Evolutionary conservation across 352 stramenopile species (phyloP).

Genomic region (Globisporangium heterothallicum): DNA sequence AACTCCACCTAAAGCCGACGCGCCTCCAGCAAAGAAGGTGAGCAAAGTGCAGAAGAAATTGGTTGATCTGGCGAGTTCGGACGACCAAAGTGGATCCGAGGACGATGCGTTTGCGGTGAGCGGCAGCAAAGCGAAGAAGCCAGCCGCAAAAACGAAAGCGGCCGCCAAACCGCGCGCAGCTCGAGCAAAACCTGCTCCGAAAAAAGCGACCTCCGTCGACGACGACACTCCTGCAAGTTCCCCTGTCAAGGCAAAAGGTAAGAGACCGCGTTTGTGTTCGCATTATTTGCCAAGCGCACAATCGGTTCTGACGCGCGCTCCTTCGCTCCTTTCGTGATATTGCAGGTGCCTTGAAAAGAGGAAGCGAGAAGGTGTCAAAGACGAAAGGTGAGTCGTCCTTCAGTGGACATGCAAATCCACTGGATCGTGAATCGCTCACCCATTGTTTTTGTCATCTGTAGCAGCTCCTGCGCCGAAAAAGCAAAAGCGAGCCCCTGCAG

Average conservation of each 20-base stretch:
- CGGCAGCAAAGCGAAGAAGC: slow-evolving; percentile 28
- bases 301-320: not conserved
- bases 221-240: slow-evolving; percentile 16
- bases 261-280: not conserved
- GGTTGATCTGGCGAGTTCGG: slow-evolving; percentile 46
- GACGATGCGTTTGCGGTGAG: slow-evolving; percentile 74
- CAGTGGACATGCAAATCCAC: slow-evolving; percentile 5
- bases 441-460: not conserved
- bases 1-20: slow-evolving; percentile 34
- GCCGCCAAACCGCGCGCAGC: slow-evolving; percentile 13
- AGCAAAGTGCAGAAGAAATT: slow-evolving; percentile 18
- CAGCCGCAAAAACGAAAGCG: slow-evolving; percentile 31
- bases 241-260: not conserved
- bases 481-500: slow-evolving; percentile 18
- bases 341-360: slow-evolving; percentile 7
- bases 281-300: not conserved
- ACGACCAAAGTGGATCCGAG: slow-evolving; percentile 20
- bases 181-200: slow-evolving; percentile 13
- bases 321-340: not conserved
- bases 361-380: slow-evolving; percentile 1
- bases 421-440: not conserved
- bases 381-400: not conserved
- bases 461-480: slow-evolving; percentile 28
- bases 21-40: slow-evolving; percentile 17
- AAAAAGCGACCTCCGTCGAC: slow-evolving; percentile 23